A percentile compares a stretch with the other conserved stretches of the same genome.
Conservation (phyloP, 768 basidiomycete species). For the Rhodotorula graminis region DNA sequence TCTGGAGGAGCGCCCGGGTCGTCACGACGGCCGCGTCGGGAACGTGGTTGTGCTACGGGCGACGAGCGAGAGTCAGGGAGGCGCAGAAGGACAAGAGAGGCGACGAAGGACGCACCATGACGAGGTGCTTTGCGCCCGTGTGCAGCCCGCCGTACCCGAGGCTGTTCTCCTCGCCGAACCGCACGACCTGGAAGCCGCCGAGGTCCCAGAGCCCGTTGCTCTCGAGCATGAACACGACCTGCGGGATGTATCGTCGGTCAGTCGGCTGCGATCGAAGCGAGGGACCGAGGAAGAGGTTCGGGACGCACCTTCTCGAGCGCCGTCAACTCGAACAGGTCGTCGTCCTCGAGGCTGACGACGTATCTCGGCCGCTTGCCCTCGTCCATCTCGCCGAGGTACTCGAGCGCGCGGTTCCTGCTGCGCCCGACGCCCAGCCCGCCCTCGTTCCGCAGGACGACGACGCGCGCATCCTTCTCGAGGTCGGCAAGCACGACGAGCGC, state of each 20-base stretch:
- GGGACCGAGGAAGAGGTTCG: not conserved
- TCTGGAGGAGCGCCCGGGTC: constrained; percentile 6
- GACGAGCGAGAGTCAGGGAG: not conserved
- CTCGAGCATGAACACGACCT: constrained; percentile 37
- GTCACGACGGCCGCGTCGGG: constrained; percentile 28
- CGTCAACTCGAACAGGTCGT: constrained; percentile 34
- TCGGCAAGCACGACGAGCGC: not conserved
- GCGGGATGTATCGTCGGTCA: too few species aligned
- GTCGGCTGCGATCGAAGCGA: too few species aligned
- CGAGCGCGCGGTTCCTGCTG: constrained; percentile 17
- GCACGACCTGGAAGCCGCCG: constrained; percentile 33
- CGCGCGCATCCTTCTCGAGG: constrained; percentile 19
- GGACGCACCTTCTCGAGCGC: constrained; percentile 32
- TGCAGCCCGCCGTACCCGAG: constrained; percentile 17
- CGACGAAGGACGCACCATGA: constrained; percentile 15
- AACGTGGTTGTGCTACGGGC: constrained; percentile 5
- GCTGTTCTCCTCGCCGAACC: constrained; percentile 23
- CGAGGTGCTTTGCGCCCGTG: constrained; percentile 11
- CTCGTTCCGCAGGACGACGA: constrained; percentile 14
- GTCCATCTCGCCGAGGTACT: constrained; percentile 3
- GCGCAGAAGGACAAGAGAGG: not conserved
- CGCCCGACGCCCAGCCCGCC: constrained; percentile 3
- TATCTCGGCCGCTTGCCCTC: constrained; percentile 2
- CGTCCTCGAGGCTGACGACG: constrained; percentile 23
- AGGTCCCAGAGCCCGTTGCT: constrained; percentile 35